Evolutionary conservation across 805 yeast genomes (phyloP), one percentile per base, ranked within the genome.

Genomic region (Metschnikowia gelsemii): DNA sequence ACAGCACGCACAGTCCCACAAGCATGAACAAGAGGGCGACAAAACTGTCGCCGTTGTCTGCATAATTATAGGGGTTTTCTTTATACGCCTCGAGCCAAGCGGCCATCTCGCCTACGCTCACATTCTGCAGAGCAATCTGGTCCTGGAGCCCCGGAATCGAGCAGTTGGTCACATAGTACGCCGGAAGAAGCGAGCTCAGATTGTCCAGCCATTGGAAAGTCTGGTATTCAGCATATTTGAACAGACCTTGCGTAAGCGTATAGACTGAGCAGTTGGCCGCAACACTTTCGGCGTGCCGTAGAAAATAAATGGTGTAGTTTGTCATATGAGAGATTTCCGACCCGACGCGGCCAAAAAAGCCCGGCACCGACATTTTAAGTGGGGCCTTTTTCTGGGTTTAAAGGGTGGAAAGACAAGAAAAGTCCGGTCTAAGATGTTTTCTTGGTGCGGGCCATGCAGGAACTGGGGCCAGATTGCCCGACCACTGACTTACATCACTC

Each of bases 1-100:
- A 68, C 12, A 82, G 73, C 5, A 79, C 77, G 45, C 79, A 78
- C 14, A 77, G 66, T 0, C 81, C 78, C 40, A 78, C 70, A 3
- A 75, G 55, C n/a, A 74, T 73, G 59, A 78, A 80, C 32, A 76
- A 61, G 3, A 80, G 61, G 16, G 74, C 71, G 29, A 70, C 68
- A 44, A 66, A 66, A 16, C 68, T 54, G 46, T 65, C 70, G n/a
- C 73, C 74, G 44, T 63, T 64, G 43, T 66, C 66, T 11, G 55
- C 42, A 18, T 52, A 49, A 43, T 62, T 62, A 38, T 61, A 62
- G 6, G 65, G 66, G 25, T 42, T 51, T 11, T 25, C 5, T 7
- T 17, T 27, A 33, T 42, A 51, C 22, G 37, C 45, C 7, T 40
- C 40, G 24, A 47, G 35, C 52, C 54, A 49, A 28, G 19, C 29